Evolutionary conservation across 176 grass and related monocot genomes (phyloP).

Genomic region (Zizania latifolia): DNA sequence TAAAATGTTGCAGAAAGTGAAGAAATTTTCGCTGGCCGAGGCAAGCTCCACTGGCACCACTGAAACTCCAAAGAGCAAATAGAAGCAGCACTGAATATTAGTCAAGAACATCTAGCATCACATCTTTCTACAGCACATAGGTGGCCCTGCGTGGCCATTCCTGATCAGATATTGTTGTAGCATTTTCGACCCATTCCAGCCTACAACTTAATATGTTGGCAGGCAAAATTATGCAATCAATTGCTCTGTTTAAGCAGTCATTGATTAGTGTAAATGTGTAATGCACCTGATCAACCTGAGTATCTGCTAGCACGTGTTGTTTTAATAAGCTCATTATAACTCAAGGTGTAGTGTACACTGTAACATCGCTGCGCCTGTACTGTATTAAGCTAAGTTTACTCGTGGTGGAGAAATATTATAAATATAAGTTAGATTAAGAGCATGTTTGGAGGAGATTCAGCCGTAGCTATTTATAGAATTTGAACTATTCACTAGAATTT

Average conservation of each 20-base stretch:
- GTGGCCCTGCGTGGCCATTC: not conserved
- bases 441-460: too few species aligned
- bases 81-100: slow-evolving; percentile 15
- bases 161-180: not conserved
- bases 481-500: too few species aligned
- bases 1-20: slow-evolving; percentile 52
- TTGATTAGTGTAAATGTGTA: not conserved
- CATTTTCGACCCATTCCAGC: not conserved
- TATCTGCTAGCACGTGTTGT: not conserved
- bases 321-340: too few species aligned
- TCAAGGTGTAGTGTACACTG: too few species aligned
- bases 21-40: slow-evolving; percentile 70
- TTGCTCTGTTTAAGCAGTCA: not conserved
- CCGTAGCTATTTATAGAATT: too few species aligned
- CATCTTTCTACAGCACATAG: not conserved
- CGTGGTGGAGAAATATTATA: too few species aligned
- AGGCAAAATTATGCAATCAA: not conserved
- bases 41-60: slow-evolving; percentile 19
- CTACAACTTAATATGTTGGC: not conserved
- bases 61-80: slow-evolving; percentile 38
- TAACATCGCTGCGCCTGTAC: too few species aligned
- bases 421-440: too few species aligned
- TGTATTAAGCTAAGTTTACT: too few species aligned
- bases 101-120: not conserved
- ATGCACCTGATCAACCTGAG: not conserved